phyloP scores from a whole-genome alignment of 2,329 filamentous ascomycete genomes.

The Xylariaceae sp. region DNA sequence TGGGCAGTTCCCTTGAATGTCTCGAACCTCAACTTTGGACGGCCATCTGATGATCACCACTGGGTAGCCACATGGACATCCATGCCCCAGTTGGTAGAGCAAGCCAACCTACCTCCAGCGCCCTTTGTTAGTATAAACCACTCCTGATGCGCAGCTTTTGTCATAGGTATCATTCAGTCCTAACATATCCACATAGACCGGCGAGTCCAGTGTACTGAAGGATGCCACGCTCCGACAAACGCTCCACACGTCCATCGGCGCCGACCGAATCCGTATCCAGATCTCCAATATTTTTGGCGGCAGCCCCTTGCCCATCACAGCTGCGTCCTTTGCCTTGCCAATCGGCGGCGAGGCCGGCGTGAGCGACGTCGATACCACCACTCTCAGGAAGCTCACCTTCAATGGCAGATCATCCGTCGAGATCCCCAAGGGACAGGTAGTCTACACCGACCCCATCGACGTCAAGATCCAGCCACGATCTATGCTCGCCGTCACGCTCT shows the following conservation, averaged over 20 bases:
- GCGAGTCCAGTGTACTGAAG: slow-evolving; percentile 44
- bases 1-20: slow-evolving; percentile 14
- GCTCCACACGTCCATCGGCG: slow-evolving; percentile 52
- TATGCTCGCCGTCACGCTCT: slow-evolving; percentile 54
- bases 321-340: slow-evolving; percentile 53
- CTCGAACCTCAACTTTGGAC: slow-evolving; percentile 11
- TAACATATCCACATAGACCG: slow-evolving; percentile 27
- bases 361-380: slow-evolving; percentile 46
- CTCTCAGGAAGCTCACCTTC: slow-evolving; percentile 53
- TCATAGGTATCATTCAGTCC: background rate
- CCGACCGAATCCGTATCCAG: slow-evolving; percentile 53
- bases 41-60: slow-evolving; percentile 37
- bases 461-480: slow-evolving; percentile 46
- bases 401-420: slow-evolving; percentile 46
- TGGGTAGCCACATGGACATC: slow-evolving; percentile 62
- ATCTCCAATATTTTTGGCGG: slow-evolving; percentile 62
- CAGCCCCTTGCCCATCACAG: slow-evolving; percentile 54
- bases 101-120: slow-evolving; percentile 53
- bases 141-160: background rate
- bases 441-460: slow-evolving; percentile 57
- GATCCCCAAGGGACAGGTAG: slow-evolving; percentile 51
- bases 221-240: slow-evolving; percentile 64
- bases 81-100: slow-evolving; percentile 62
- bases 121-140: slow-evolving; percentile 47
- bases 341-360: slow-evolving; percentile 49